A percentile compares a stretch with the other conserved stretches of the same genome.
Evolutionary conservation across 140 eudicot species (phyloP).

Genomic region (Senecio squalidus): DNA sequence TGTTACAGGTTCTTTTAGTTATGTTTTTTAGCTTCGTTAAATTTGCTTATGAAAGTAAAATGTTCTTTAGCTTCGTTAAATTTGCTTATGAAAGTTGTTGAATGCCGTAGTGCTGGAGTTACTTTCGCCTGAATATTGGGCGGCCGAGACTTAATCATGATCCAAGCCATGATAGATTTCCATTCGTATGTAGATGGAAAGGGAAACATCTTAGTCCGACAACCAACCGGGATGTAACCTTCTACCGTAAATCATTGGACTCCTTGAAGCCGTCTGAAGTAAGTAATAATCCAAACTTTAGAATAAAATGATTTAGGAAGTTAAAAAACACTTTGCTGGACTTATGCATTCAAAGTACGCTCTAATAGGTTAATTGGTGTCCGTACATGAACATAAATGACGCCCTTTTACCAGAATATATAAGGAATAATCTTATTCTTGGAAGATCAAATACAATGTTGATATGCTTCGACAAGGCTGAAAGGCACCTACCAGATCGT

Average conservation of each 20-base stretch:
- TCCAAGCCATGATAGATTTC: conserved; percentile 81
- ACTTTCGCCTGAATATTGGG: conserved; percentile 88
- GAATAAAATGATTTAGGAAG: too few relatives aligned
- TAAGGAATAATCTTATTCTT: conserved; percentile 55
- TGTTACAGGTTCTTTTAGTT: conserved; percentile 55
- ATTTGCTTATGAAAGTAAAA: not conserved
- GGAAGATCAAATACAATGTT: conserved; percentile 95
- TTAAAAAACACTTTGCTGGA: too few relatives aligned
- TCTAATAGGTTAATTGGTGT: conserved; percentile 79
- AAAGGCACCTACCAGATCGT: conserved; percentile 96
- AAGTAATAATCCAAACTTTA: conserved; percentile 23
- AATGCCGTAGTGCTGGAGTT: conserved; percentile 88
- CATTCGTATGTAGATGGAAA: conserved; percentile 95
- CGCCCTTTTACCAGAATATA: conserved; percentile 54
- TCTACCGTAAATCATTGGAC: conserved; percentile 91
- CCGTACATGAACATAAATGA: conserved; percentile 60
- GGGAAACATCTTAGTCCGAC: conserved; percentile 93
- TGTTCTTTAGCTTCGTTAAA: not conserved
- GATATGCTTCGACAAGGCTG: conserved; percentile 96
- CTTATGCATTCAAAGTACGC: not conserved
- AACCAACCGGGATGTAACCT: conserved; percentile 77
- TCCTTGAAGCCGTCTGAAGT: conserved; percentile 78
- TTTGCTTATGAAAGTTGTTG: conserved; percentile 5
- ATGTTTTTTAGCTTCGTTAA: not conserved
- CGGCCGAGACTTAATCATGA: conserved; percentile 87